Percentiles rank a stretch among this genome's conserved stretches.
phyloP scores from a whole-genome alignment of 257 asterid genomes.

The Salvia hispanica region DNA sequence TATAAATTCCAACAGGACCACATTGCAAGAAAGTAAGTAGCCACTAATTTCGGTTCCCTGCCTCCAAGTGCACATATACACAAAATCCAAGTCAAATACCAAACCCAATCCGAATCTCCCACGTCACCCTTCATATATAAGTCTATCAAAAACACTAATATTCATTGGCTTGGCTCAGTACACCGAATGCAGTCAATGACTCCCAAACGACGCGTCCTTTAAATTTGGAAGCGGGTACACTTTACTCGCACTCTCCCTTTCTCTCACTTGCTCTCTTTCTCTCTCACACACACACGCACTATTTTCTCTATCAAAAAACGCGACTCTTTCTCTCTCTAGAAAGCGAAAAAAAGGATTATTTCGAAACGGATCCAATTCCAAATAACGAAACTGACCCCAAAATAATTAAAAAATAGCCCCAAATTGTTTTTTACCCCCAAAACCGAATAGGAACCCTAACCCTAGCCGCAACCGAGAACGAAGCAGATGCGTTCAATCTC shows the following conservation, averaged over 20 bases:
- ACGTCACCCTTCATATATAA: neutral
- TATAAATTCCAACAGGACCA: neutral
- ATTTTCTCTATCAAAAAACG: constrained; percentile 33
- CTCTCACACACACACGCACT: constrained; percentile 12
- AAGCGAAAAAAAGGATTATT: constrained; percentile 31
- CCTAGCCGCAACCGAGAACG: constrained; percentile 63
- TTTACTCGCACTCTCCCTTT: constrained; percentile 12
- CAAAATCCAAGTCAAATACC: neutral
- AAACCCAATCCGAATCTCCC: neutral
- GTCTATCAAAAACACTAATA: too few relatives aligned
- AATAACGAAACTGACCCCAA: constrained; percentile 48
- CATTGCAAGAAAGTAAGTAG: constrained; percentile 1
- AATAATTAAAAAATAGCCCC: constrained; percentile 42
- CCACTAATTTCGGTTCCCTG: neutral
- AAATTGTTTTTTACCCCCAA: constrained; percentile 49
- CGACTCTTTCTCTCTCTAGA: constrained; percentile 49
- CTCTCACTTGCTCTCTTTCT: neutral
- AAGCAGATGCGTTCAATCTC: constrained; percentile 29
- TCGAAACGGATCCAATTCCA: constrained; percentile 46
- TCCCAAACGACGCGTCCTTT: constrained; percentile 27
- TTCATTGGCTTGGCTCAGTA: constrained; percentile 9
- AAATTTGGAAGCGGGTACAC: constrained; percentile 21
- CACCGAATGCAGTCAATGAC: neutral
- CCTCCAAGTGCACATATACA: neutral
- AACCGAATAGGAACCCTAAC: constrained; percentile 69